Base-by-base conservation (phyloP, 257 asterid genomes). In the Capsicum pubescens region DNA sequence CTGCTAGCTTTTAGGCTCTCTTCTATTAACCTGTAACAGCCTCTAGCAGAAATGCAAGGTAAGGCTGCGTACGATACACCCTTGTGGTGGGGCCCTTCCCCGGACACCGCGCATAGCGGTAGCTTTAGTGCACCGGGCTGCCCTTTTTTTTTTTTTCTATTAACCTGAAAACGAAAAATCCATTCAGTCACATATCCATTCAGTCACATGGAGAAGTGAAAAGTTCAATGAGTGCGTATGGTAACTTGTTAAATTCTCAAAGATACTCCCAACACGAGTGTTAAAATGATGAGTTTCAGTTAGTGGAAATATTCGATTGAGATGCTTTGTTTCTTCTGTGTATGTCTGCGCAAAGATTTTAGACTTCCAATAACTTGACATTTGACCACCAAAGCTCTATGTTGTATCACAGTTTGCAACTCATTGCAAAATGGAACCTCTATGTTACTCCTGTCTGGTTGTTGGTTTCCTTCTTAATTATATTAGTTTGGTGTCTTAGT, bases 321-420 rank as follows among this genome's bases (percentile, higher is more conserved):
- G 81, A 50, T 74, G 61, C 61, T 50, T 52, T 74, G 58, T 72
- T 74, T 52, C 80, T 72, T 48, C 61, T 10, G n/a, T 11, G 0
- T 21, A 50, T 21, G 44, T 52, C 81, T 50, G 81, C 6, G n/a
- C 48, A 76, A 52, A 21, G 63, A 26, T 13, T 21, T 52, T 52
- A 76, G 48, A 76, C 81, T 50, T 76, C 9, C 26, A 76, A 14
- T 52, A 76, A 76, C 63, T 21, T 76, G 81, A 52, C 63, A 52
- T 50, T 76, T 76, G 63, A 26, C 81, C 81, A 32, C 81, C 81
- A 21, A 76, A 52, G 48, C 48, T 76, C 63, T 21, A 76, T 52
- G 58, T 52, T 21, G 63, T 44, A 52, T 76, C 81, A 26, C 10
- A 52, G 7, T 50, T 71, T 76, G 58, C 26, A 52, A 26, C 63